Conservation (phyloP, 2,329 filamentous ascomycete species). For the Ophiostoma triangulosporum region DNA sequence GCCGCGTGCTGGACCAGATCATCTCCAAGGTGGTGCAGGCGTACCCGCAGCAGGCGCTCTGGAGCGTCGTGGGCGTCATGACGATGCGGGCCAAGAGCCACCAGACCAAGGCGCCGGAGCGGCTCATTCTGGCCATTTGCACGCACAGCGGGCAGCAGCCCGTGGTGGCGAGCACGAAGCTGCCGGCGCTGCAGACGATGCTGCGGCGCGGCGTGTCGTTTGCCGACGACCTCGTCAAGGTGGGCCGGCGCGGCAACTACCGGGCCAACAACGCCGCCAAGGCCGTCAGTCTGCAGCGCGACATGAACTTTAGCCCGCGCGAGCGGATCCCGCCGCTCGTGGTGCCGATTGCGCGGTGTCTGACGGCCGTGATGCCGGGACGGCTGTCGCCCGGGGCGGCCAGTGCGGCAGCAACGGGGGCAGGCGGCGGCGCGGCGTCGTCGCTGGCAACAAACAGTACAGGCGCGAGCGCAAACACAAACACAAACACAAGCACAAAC, state of each 20-base stretch:
- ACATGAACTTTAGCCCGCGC: slow-evolving; percentile 75
- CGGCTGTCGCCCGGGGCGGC: not conserved
- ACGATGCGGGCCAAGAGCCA: slow-evolving; percentile 30
- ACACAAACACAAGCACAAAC: not conserved
- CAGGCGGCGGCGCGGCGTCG: not conserved
- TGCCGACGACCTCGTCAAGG: slow-evolving; percentile 33
- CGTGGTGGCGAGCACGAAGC: not conserved
- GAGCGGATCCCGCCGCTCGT: slow-evolving; percentile 73
- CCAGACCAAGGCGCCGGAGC: slow-evolving; percentile 50
- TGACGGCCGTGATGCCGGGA: slow-evolving; percentile 66
- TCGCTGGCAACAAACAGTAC: too few relatives aligned
- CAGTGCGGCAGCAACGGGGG: not conserved
- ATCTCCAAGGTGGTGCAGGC: slow-evolving; percentile 73
- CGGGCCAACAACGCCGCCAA: slow-evolving; percentile 61
- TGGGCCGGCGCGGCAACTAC: slow-evolving; percentile 54
- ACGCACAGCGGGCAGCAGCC: not conserved
- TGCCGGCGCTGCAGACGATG: slow-evolving; percentile 6
- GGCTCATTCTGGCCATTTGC: slow-evolving; percentile 28
- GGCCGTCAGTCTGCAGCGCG: slow-evolving; percentile 58
- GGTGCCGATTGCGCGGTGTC: slow-evolving; percentile 72
- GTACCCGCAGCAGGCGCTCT: slow-evolving; percentile 85
- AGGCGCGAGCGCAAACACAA: too few relatives aligned
- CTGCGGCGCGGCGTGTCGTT: slow-evolving; percentile 34
- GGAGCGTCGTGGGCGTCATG: slow-evolving; percentile 78
- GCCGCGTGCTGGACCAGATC: slow-evolving; percentile 61